These are phyloP conservation scores for Tetramitus jugosus DNA, from an alignment of 208 protist species.

Conservation along the genomic window DNA sequence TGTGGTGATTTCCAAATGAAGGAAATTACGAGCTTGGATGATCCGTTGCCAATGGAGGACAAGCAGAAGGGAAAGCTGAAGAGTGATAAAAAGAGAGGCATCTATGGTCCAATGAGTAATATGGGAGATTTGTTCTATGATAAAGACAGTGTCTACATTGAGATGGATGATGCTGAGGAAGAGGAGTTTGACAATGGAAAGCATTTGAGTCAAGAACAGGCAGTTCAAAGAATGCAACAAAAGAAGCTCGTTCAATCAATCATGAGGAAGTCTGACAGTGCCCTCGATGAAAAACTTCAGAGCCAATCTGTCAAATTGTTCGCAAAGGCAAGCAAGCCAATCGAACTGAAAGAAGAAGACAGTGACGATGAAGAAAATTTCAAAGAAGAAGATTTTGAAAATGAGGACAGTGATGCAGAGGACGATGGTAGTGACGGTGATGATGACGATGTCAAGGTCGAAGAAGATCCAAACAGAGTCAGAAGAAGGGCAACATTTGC, in stretches of 20 bases:
- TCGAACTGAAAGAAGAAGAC: background rate
- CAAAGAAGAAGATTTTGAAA: slow-evolving; percentile 33
- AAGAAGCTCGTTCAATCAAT: background rate
- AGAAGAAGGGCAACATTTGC: slow-evolving; percentile 25
- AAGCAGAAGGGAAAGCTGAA: slow-evolving; percentile 74
- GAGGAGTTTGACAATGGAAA: background rate
- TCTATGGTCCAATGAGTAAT: slow-evolving; percentile 97
- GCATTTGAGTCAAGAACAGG: background rate
- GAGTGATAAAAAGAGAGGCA: slow-evolving; percentile 76
- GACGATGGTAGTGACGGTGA: slow-evolving; percentile 59
- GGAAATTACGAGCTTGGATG: slow-evolving; percentile 69
- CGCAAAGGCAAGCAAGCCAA: background rate
- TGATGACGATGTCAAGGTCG: slow-evolving; percentile 33
- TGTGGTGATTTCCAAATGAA: slow-evolving; percentile 88
- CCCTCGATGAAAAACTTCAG: background rate
- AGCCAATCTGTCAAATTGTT: background rate
- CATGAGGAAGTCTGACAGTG: too few relatives aligned
- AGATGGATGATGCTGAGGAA: slow-evolving; percentile 40
- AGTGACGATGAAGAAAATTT: slow-evolving; percentile 29
- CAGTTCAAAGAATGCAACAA: background rate
- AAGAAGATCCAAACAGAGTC: slow-evolving; percentile 29
- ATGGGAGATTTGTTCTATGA: slow-evolving; percentile 96
- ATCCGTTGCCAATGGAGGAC: slow-evolving; percentile 72
- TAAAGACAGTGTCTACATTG: slow-evolving; percentile 93
- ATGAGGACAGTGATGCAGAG: slow-evolving; percentile 48